Base-by-base conservation (phyloP, 2,329 filamentous ascomycete species). In the Ustilaginoidea virens region DNA sequence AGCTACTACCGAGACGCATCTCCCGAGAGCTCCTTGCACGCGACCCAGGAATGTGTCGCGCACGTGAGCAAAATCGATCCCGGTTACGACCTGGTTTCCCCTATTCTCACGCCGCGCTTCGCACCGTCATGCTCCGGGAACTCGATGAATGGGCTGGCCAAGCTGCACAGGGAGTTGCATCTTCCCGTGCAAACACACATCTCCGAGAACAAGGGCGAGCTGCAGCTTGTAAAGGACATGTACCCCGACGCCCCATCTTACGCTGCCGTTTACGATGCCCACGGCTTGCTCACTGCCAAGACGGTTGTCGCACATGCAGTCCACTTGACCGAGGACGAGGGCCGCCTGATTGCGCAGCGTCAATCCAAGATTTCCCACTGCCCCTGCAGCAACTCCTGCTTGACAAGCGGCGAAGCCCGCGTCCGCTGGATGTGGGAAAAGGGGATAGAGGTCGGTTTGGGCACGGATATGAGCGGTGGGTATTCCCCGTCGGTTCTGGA, bases 401-500 rank as follows among this genome's bases (percentile, higher is more conserved):
- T 98, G 27, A 81, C 81, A 1, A 82, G 74, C 17, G 90, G 90
- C 0, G 66, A 75, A 27, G 80, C 81, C 7, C 72, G 70, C 4
- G 76, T 98, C 2, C 65, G 87, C 12, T 68, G 68, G 52, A 49
- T 93, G 40, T 61, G 93, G 29, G 67, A 83, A 14, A 64, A 66
- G 29, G 83, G 81, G 0, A 64, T 96, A 25, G 72, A 69, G 0
- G 74, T 94, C 5, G 87, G 90, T 0, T 57, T 98, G 0, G 90
- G 90, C 0, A 96, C 87, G 0, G 90, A 98, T 50, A 74, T 96
- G 33, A 80, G 73, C 41, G 90, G 87, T 3, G 90, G 90, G 0
- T 94, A 87, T 49, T 80, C 74, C 31, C 66, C 81, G 0, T 81
- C 73, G 35, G 69, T 96, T 7, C 66, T 96, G 0, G 80, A 90